Evolutionary conservation across 2,329 filamentous ascomycete species (phyloP), one percentile per base, ranked within the genome.

Genomic region (Colletotrichum horii): DNA sequence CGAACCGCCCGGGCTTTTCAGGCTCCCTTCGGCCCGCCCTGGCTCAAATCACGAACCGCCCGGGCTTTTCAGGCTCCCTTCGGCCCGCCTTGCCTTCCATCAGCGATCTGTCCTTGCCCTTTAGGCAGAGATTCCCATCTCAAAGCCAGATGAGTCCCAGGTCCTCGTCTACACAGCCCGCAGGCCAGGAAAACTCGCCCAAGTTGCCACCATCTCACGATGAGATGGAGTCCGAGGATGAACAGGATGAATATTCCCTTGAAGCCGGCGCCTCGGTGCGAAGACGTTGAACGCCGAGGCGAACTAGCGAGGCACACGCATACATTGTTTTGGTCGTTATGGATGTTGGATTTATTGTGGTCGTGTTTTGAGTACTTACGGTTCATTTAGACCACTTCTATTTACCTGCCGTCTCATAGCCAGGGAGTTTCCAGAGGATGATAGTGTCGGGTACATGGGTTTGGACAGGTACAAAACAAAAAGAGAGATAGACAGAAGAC

Each of bases 71-170:
- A 43, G 3, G 38, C 38, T 0, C 38, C 0, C 1, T 19, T n/a
- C 38, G n/a, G 19, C 2, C 38, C 38, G 3, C 5, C 0, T 5
- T 48, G 19, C 0, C 19, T 19, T 19, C 19, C 38, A 1, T 19
- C 38, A n/a, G 38, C 0, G 28, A 30, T 8, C 0, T 19, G 9
- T 48, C 38, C 19, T 19, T 48, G 38, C 38, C 38, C 0, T 19
- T 48, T 48, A 48, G 38, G 38, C 38, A 48, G 38, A 48, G 38
- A 48, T 48, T 48, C 38, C 19, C 38, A 1, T n/a, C 38, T 48
- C 38, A 9, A 48, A 48, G 38, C 38, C 38, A 48, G 38, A 48
- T 48, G 38, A 48, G 38, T 48, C n/a, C 38, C 38, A 9, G 6
- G 19, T n/a, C 19, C 38, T 48, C 19, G 6, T 48, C 38, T n/a